phyloP scores from a whole-genome alignment of 768 basidiomycete species.

The Suillus clintonianus region DNA sequence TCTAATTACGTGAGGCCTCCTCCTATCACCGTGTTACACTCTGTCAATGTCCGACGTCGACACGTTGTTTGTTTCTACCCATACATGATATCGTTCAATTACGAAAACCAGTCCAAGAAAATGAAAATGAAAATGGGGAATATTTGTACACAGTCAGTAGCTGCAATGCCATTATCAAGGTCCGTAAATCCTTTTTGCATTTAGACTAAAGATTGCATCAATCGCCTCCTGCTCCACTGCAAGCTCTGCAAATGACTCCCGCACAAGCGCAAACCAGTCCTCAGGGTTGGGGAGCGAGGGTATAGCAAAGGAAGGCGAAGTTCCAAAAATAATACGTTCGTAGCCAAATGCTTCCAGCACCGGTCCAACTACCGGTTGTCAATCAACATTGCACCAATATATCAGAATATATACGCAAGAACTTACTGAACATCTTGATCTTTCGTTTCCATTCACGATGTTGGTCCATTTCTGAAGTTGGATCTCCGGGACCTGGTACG shows the following conservation, averaged over 20 bases:
- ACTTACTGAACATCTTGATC: constrained; percentile 86
- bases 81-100: not conserved
- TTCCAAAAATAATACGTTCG: constrained; percentile 81
- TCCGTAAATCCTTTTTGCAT: constrained; percentile 46
- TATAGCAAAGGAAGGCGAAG: constrained; percentile 61
- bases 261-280: constrained; percentile 82
- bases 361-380: constrained; percentile 59
- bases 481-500: constrained; percentile 38
- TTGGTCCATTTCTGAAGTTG: constrained; percentile 50
- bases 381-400: not conserved
- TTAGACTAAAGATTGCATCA: constrained; percentile 69
- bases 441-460: constrained; percentile 66
- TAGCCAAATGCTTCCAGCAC: constrained; percentile 86
- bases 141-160: not conserved
- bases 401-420: constrained; percentile 8
- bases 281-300: constrained; percentile 50
- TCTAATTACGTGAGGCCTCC: not conserved
- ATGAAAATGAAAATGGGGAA: too few species aligned
- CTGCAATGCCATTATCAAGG: constrained; percentile 11
- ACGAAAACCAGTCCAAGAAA: not conserved
- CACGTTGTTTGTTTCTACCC: not conserved
- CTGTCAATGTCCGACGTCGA: not conserved
- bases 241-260: constrained; percentile 77
- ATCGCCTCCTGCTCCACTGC: constrained; percentile 77
- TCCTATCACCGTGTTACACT: not conserved